Evolutionary conservation across 225 moss, liverwort and hornwort genomes (phyloP), one percentile per base, ranked within the genome.

Genomic region (Marchantia paleacea): DNA sequence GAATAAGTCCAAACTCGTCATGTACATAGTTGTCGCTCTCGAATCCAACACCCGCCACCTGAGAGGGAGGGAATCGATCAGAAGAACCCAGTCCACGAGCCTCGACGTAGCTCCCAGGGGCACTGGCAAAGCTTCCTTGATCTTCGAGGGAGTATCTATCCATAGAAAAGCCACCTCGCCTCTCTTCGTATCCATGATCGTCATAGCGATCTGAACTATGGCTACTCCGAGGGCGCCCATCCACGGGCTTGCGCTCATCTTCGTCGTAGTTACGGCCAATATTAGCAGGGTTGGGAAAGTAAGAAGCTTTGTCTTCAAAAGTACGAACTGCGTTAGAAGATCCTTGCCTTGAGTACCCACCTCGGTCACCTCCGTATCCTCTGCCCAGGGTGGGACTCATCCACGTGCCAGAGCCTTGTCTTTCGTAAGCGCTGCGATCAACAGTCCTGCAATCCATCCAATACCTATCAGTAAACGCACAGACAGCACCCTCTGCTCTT

Each of bases 201-300:
- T 99, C 99, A 48, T 90, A 99, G 11, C 90, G 92, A 76, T 95
- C 99, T 49, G 89, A 53, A 48, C 90, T 90, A 79, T 92, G 92
- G 74, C 92, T 88, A 83, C 95, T 99, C 75, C 95, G 94, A 25
- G 95, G 95, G 47, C 95, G 95, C 75, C 88, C 90, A 79, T 99
- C 99, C 65, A 94, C 91, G 48, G 99, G 99, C 83, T 99, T 99
- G 61, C 99, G 91, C 79, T 99, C 99, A 83, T 99, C 99, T 84
- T 99, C 99, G 69, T 99, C 99, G 71, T 99, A 99, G 85, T 99
- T 99, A 69, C 99, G 95, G 54, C 99, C 99, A 20, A 99, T 99
- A 64, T 92, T 99, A 6, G 99, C 99, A 80, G 99, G 99, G 76
- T 99, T 99, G 0, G 99, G 99, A 68, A 99, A 99, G 74, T 94